A percentile compares a stretch with the other conserved stretches of the same genome.
Conservation (phyloP, 208 protist genomes). For the Trypanosoma caninum region DNA sequence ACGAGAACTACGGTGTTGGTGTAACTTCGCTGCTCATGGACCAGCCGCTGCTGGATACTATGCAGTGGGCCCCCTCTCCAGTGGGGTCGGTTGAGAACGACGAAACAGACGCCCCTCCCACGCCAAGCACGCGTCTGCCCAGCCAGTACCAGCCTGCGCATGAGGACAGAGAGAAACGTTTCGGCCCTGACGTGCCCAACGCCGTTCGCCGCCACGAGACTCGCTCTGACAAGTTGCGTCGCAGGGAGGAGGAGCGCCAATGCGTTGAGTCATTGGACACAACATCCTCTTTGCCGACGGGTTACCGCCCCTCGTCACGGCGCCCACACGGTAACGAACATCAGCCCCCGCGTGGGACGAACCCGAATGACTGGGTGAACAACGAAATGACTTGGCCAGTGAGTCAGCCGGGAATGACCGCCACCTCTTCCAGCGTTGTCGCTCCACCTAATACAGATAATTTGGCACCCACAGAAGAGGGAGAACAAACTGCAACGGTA, state of each 20-base stretch:
- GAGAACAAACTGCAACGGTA: too few species aligned
- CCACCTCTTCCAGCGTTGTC: not conserved
- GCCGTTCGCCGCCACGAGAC: slow-evolving; percentile 76
- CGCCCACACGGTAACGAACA: slow-evolving; percentile 40
- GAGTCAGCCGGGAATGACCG: not conserved
- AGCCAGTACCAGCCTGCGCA: slow-evolving; percentile 76
- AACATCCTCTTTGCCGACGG: not conserved
- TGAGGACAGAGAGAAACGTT: slow-evolving; percentile 48
- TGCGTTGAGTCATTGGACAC: slow-evolving; percentile 9
- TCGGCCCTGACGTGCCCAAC: slow-evolving; percentile 73
- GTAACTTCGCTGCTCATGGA: slow-evolving; percentile 32
- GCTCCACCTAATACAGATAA: too few species aligned
- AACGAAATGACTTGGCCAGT: not conserved
- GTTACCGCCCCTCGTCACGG: slow-evolving; percentile 1
- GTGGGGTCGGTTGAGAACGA: too few species aligned
- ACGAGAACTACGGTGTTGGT: slow-evolving; percentile 67
- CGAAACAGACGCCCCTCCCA: not conserved
- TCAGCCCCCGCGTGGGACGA: slow-evolving; percentile 79
- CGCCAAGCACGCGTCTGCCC: slow-evolving; percentile 36
- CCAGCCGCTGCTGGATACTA: slow-evolving; percentile 6
- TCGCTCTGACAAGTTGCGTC: slow-evolving; percentile 73
- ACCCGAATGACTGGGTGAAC: slow-evolving; percentile 47
- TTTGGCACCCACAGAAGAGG: too few species aligned
- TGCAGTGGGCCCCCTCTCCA: not conserved
- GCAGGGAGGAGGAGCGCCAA: slow-evolving; percentile 45